Base-by-base conservation (phyloP, 768 basidiomycete species). In the Leucocoprinus leucothites region DNA sequence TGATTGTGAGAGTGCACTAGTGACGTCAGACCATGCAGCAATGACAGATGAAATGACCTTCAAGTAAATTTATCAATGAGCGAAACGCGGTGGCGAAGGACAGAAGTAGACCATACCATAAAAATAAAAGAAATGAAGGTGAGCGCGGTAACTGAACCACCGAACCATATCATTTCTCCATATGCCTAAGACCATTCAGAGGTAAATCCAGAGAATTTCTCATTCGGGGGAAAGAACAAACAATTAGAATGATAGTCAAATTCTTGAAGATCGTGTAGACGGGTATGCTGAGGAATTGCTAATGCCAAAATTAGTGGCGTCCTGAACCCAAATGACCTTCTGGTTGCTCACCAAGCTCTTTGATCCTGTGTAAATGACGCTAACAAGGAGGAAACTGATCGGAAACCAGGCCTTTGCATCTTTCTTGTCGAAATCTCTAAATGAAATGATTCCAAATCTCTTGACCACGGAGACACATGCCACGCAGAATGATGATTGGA, bases 251-350 rank as follows among this genome's bases (percentile, higher is more conserved):
- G 64, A 98, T 99, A n/a, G 97, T 98, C 64, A 98, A 66, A 68
- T 99, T 99, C 73, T 99, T 99, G 82, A 98, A 98, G 60, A 99
- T 98, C 0, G 97, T 98, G 73, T 98, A 99, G 24, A 98, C 86
- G 0, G 97, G 97, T 71, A 99, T 98, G 60, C 85, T 91, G 47
- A 99, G 78, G 71, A 86, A 93, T 95, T 98, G 97, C 94, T 98
- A 69, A 4, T 9, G 19, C 34, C n/a, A 19, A 16, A 14, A 24
- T 42, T 22, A 48, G 19, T 40, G 38, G 38, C 44, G 48, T 24
- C 19, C 14, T 51, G 50, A 53, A 24, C 25, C 43, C 22, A 52
- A 25, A 4, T 51, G 34, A 40, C 21, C 40, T 53, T 7, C n/a
- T 52, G 11, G 35, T 22, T 16, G 78, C 94, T 71, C 60, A 95